A percentile compares a stretch with the other conserved stretches of the same genome.
These are phyloP conservation scores for Terana coerulea DNA, from an alignment of 768 basidiomycete genomes.

Conservation along the genomic window DNA sequence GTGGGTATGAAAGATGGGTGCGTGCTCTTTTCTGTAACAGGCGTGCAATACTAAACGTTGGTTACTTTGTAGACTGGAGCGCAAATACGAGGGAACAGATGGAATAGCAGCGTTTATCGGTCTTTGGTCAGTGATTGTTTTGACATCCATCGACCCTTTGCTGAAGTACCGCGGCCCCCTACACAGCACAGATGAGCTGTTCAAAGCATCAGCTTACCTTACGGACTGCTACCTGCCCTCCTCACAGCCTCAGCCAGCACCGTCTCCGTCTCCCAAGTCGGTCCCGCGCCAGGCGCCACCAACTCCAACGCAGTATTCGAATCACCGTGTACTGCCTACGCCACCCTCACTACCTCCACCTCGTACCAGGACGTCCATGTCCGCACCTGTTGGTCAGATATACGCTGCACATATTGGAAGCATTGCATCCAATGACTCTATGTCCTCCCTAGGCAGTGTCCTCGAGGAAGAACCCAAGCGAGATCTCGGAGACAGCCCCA, in stretches of 20 bases:
- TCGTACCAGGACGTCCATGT: background rate
- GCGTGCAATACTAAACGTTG: background rate
- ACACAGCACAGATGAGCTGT: conserved; percentile 74
- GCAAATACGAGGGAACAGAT: conserved; percentile 63
- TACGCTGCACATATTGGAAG: background rate
- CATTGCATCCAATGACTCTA: conserved; percentile 4
- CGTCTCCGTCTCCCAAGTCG: conserved; percentile 6
- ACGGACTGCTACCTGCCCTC: conserved; percentile 44
- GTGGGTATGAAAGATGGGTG: conserved; percentile 37
- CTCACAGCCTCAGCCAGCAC: conserved; percentile 4
- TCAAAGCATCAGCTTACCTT: conserved; percentile 72
- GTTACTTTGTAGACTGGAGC: conserved; percentile 40
- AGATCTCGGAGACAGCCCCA: background rate
- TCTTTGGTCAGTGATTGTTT: conserved; percentile 45
- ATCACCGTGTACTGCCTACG: background rate
- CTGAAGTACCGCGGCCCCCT: too few species aligned
- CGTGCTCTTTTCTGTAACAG: conserved; percentile 6
- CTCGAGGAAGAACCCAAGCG: background rate
- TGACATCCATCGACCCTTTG: background rate
- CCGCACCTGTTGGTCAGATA: background rate
- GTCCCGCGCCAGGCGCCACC: background rate
- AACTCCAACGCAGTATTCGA: too few species aligned
- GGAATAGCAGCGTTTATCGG: conserved; percentile 71
- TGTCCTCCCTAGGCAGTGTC: conserved; percentile 3
- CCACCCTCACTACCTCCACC: background rate